Base-by-base conservation (phyloP, 2,329 filamentous ascomycete species). In the Aspergillus sp. region DNA sequence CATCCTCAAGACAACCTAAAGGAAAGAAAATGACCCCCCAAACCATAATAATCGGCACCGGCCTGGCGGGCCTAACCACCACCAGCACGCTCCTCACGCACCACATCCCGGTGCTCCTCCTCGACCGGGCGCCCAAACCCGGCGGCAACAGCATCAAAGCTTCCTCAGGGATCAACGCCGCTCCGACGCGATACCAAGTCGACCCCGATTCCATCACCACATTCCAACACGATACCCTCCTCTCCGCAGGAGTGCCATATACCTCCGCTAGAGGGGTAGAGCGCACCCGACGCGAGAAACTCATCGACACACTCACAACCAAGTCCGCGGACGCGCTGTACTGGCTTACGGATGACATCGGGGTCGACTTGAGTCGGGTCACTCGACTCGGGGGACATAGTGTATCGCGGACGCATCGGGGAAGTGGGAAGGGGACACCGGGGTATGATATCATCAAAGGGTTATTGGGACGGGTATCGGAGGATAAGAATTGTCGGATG, bases 71-170 rank as follows among this genome's bases (percentile, higher is more conserved):
- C 2, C 78, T 89, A 0, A 82, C 84, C 1, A 86, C 87, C 17
- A 83, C 86, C 3, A 81, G 83, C 43, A 79, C 85, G 61, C 82
- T 88, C 6, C 75, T 89, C 4, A 73, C 78, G 3, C 78, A 81
- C 12, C 80, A 81, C 41, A 78, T 84, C 2, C 72, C 79, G 0
- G 87, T 89, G 0, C 78, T 79, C 32, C 78, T 90, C 53, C 78
- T 89, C 12, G 87, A 90, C 60, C 83, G 85, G 19, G 80, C 81
- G 0, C 69, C 81, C 2, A 87, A 86, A 67, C 84, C 86, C 0
- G 87, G 87, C 38, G 86, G 86, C 2, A 89, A 89, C 67, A 85
- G 81, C 67, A 87, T 89, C 73, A 89, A 89, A 73, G 87, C 87
- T 0, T 89, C 86, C 0, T 88, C 86, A 0, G 87, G 86, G 0